Conservation (phyloP, 192 early-diverging fungal genomes). For the Glomus cerebriforme region DNA sequence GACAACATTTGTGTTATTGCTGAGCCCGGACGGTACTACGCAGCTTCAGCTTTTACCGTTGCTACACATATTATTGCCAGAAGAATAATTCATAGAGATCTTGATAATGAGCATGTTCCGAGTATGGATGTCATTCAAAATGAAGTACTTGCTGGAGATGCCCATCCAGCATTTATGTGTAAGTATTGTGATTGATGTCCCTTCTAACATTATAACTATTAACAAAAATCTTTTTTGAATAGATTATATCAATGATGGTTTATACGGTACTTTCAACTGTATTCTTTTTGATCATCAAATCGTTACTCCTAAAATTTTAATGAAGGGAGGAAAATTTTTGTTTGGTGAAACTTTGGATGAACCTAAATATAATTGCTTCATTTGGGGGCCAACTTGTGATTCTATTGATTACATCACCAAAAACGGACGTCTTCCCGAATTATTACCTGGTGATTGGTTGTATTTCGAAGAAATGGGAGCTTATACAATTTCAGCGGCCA, state of each 20-base stretch:
- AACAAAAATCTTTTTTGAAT: conserved; percentile 2
- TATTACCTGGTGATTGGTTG: conserved; percentile 96
- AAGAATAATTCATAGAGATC: conserved; percentile 65
- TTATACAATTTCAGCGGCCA: conserved; percentile 90
- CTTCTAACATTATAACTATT: conserved; percentile 18
- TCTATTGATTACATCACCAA: conserved; percentile 92
- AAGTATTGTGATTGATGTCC: neutral
- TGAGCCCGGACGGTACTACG: conserved; percentile 98
- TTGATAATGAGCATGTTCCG: neutral
- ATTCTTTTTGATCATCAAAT: conserved; percentile 95
- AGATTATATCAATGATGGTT: conserved; percentile 98
- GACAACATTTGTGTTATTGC: conserved; percentile 86
- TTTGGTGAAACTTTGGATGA: conserved; percentile 37
- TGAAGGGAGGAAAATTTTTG: conserved; percentile 41
- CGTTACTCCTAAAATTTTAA: conserved; percentile 71
- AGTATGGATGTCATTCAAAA: neutral
- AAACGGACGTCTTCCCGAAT: conserved; percentile 68
- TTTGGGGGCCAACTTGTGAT: conserved; percentile 99
- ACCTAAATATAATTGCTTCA: conserved; percentile 60
- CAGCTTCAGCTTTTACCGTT: conserved; percentile 89
- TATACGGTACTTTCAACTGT: conserved; percentile 98
- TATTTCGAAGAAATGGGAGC: conserved; percentile 96
- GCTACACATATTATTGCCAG: conserved; percentile 93
- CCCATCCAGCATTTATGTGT: neutral
- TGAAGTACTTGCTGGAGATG: neutral